Percentiles rank a stretch among this genome's conserved stretches.
phyloP scores from a whole-genome alignment of 192 early-diverging fungal species.

The Coemansia sp. region DNA sequence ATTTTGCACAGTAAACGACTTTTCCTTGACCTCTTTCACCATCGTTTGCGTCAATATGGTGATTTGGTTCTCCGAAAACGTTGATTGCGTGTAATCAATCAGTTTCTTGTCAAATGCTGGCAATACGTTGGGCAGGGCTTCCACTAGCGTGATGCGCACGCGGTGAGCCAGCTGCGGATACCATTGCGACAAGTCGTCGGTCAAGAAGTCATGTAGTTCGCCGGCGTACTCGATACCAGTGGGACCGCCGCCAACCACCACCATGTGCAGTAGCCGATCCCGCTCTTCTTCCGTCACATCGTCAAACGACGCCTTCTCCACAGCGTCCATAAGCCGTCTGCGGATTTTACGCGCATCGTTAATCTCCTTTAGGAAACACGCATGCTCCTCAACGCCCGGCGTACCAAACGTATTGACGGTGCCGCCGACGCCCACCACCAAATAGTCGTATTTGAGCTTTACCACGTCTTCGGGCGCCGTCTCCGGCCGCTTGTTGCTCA shows the following conservation, averaged over 20 bases:
- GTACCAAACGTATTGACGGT: constrained; percentile 83
- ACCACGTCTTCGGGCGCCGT: constrained; percentile 19
- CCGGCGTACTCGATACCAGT: constrained; percentile 76
- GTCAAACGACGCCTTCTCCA: constrained; percentile 75
- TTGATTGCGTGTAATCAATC: constrained; percentile 69
- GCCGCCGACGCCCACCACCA: constrained; percentile 81
- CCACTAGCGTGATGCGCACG: constrained; percentile 69
- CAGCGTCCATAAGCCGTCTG: constrained; percentile 72
- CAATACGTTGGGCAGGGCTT: constrained; percentile 77
- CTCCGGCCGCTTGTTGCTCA: constrained; percentile 58
- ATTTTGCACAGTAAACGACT: constrained; percentile 60
- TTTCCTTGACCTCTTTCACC: constrained; percentile 66
- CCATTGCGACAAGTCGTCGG: constrained; percentile 73
- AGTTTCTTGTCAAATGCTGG: constrained; percentile 73
- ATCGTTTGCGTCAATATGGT: constrained; percentile 70
- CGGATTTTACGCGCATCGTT: constrained; percentile 82
- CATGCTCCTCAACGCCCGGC: constrained; percentile 80
- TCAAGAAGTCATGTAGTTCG: constrained; percentile 80
- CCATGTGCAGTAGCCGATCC: constrained; percentile 72
- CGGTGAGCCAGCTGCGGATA: constrained; percentile 70
- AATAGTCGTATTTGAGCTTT: constrained; percentile 69
- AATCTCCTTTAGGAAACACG: constrained; percentile 83
- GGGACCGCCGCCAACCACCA: constrained; percentile 85
- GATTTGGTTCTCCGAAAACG: constrained; percentile 75
- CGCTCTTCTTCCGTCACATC: constrained; percentile 63